phyloP scores from a whole-genome alignment of 768 basidiomycete genomes.

The Lentinula sp. region DNA sequence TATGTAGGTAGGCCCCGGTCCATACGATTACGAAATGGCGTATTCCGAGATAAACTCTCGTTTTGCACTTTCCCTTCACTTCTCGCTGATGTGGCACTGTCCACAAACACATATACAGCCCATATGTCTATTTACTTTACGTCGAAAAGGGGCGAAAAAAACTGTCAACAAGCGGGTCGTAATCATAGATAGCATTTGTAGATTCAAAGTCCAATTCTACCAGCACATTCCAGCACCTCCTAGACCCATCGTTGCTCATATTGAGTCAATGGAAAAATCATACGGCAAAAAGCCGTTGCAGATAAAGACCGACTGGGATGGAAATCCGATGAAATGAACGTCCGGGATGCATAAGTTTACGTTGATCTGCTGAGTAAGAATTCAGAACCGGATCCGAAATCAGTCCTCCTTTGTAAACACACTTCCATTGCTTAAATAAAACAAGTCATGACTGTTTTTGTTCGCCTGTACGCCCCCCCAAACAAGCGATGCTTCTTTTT shows the following conservation, averaged over 20 bases:
- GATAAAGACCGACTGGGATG: not conserved
- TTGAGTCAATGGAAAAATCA: not conserved
- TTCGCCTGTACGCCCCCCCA: not conserved
- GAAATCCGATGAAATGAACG: not conserved
- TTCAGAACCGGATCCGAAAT: not conserved
- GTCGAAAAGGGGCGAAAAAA: too few species aligned
- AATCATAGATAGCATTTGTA: too few species aligned
- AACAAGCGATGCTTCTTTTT: conserved; percentile 18
- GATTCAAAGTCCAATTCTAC: too few species aligned
- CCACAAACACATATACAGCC: too few species aligned
- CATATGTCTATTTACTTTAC: too few species aligned
- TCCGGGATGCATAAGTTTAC: not conserved
- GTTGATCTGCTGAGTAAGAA: conserved; percentile 1
- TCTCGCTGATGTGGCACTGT: too few species aligned
- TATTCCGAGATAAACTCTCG: too few species aligned
- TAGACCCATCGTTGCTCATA: not conserved
- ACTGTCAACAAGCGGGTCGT: too few species aligned
- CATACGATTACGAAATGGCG: too few species aligned
- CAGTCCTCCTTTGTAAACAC: not conserved
- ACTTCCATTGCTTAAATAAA: not conserved
- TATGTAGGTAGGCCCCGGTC: too few species aligned
- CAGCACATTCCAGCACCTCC: not conserved
- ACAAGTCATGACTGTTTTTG: not conserved
- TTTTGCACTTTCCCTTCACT: too few species aligned
- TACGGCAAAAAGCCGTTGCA: not conserved